phyloP scores from a whole-genome alignment of 202 grass and related monocot species.

The Alloteropsis angusta region DNA sequence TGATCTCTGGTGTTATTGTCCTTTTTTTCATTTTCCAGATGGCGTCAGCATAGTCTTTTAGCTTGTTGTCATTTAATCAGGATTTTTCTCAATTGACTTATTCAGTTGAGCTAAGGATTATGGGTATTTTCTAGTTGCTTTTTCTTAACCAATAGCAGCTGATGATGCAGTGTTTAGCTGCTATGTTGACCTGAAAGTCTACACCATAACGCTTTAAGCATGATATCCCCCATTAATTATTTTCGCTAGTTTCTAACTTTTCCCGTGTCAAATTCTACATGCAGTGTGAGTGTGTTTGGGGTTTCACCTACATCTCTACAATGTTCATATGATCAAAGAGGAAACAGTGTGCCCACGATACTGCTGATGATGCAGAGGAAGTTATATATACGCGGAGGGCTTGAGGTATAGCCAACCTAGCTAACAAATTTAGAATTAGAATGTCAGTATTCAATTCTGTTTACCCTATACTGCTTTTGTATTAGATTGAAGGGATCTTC shows the following conservation, averaged over 20 bases:
- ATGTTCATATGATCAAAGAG: slow-evolving; percentile 75
- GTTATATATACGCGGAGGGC: slow-evolving; percentile 62
- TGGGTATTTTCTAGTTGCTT: background rate
- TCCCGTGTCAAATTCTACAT: background rate
- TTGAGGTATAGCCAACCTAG: slow-evolving; percentile 46
- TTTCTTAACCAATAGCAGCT: background rate
- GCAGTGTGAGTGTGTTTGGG: slow-evolving; percentile 82
- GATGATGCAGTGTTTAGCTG: background rate
- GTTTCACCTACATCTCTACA: slow-evolving; percentile 90
- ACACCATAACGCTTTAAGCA: background rate
- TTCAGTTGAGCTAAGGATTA: background rate
- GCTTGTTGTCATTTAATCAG: slow-evolving; percentile 12
- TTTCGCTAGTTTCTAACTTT: background rate
- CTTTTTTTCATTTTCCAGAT: slow-evolving; percentile 8
- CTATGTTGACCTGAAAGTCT: background rate
- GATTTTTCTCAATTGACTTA: background rate
- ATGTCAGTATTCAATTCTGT: background rate
- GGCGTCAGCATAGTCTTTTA: slow-evolving; percentile 2
- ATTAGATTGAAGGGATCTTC: slow-evolving; percentile 90
- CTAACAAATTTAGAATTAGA: background rate
- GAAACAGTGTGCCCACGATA: slow-evolving; percentile 84
- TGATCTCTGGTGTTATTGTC: slow-evolving; percentile 1
- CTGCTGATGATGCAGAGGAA: slow-evolving; percentile 69
- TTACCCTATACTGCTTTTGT: background rate
- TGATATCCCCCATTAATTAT: background rate